Evolutionary conservation across 495 filamentous ascomycete genomes (phyloP).

Genomic region (Talaromyces liani): DNA sequence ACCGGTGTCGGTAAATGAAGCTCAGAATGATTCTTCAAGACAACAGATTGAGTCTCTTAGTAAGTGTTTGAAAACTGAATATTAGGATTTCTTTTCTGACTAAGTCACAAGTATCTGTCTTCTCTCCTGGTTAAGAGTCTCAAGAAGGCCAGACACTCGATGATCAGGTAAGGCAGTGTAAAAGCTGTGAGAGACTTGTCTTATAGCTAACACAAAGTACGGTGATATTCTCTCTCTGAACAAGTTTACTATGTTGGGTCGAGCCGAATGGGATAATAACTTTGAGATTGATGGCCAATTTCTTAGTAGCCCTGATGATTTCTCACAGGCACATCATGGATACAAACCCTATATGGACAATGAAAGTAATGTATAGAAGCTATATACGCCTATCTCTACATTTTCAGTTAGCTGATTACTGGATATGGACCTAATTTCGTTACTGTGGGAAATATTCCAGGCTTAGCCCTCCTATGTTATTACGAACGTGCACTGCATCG

Average conservation of each 20-base stretch:
- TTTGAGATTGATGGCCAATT: constrained; percentile 3
- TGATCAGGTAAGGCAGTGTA: too few species aligned
- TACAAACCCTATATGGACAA: constrained; percentile 2
- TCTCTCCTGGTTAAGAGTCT: too few species aligned
- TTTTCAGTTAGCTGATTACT: constrained; percentile 4
- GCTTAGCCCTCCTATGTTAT: too few species aligned
- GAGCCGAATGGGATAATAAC: constrained; percentile 5
- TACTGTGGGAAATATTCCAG: too few species aligned
- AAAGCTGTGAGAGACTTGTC: background rate
- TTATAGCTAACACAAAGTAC: constrained; percentile 3
- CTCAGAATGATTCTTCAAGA: background rate
- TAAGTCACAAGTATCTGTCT: too few species aligned
- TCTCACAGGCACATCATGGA: constrained; percentile 4
- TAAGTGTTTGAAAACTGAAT: too few species aligned
- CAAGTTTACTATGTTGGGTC: constrained; percentile 5
- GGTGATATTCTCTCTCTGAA: constrained; percentile 4
- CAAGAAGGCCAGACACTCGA: too few species aligned
- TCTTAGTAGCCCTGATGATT: constrained; percentile 6
- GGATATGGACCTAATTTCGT: too few species aligned
- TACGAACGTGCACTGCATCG: too few species aligned
- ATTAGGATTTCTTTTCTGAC: too few species aligned
- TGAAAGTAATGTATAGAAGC: constrained; percentile 1
- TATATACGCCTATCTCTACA: background rate
- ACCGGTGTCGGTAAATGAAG: background rate
- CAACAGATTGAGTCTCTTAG: too few species aligned